Evolutionary conservation across 257 asterid species (phyloP).

Genomic region (Solanum infundibuliforme): DNA sequence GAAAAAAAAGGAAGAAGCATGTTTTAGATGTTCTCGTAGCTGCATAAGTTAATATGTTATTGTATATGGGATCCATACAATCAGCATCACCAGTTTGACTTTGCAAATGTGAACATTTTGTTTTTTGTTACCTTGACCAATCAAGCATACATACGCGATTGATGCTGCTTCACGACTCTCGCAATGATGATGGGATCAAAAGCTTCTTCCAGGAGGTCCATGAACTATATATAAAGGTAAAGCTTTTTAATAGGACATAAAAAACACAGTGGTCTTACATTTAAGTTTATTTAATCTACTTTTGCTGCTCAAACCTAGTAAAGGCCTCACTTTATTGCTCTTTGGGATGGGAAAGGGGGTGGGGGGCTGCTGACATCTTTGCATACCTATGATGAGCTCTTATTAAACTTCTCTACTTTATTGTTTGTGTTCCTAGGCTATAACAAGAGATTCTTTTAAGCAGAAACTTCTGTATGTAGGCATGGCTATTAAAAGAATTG

Average conservation of each 20-base stretch:
- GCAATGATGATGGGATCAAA: constrained; percentile 95
- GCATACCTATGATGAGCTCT: not conserved
- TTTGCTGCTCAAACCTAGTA: not conserved
- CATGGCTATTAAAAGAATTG: not conserved
- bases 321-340: not conserved
- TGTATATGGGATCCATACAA: not conserved
- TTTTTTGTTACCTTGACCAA: constrained; percentile 34
- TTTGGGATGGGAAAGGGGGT: not conserved
- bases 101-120: not conserved
- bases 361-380: not conserved
- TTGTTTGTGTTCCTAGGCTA: not conserved
- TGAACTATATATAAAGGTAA: constrained; percentile 83
- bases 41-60: not conserved
- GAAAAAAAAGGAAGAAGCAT: not conserved
- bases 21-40: not conserved
- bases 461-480: not conserved
- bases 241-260: not conserved
- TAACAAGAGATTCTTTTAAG: not conserved
- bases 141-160: constrained; percentile 69
- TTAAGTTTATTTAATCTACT: not conserved
- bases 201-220: constrained; percentile 98
- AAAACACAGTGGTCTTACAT: not conserved
- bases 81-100: not conserved
- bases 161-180: constrained; percentile 97
- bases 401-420: not conserved